Evolutionary conservation across 306 rosid species (phyloP), one percentile per base, ranked within the genome.

Genomic region (Castanea mollissima): DNA sequence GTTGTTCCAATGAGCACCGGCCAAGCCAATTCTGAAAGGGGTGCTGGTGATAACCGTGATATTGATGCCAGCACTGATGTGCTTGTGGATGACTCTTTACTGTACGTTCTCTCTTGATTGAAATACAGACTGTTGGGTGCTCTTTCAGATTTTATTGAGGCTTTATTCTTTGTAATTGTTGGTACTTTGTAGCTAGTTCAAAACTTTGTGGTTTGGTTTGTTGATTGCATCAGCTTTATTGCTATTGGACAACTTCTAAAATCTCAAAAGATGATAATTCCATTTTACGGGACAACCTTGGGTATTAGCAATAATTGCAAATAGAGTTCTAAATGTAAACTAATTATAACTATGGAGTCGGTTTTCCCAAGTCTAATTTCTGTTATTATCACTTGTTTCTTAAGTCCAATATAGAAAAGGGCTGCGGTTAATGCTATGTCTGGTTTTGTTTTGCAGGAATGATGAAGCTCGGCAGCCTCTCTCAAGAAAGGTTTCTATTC

Each of bases 391-490:
- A 23, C 73, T 73, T 44, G 34, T 79, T 80, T 76, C 73, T 44
- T 51, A 19, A 67, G 55, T 56, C 63, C 57, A 15, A 54, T 71
- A 29, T 51, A 27, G 44, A 60, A 76, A 23, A 32, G 80, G 58
- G 79, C 34, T 60, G 12, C 21, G 41, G 12, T 73, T 69, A 69
- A 74, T 76, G 69, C 16, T 55, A 55, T 84, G 49, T 31, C 3
- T 52, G 2, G 6, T 74, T 70, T 44, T 80, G 8, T 68, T 55
- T 82, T 78, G 79, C 87, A 95, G 99, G 87, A 92, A 92, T 58
- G 98, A 95, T 80, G 98, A 92, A 89, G 99, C 95, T 59, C 88
- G 98, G 69, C 99, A 95, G 81, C 99, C 99, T 80, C 95, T 95
- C 32, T 92, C 98, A 6, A 84, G 99, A 86, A 92, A 92, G 89